Percentiles rank a stretch among this genome's conserved stretches.
phyloP scores from a whole-genome alignment of 495 filamentous ascomycete species.

The Penicillium subrubescens region DNA sequence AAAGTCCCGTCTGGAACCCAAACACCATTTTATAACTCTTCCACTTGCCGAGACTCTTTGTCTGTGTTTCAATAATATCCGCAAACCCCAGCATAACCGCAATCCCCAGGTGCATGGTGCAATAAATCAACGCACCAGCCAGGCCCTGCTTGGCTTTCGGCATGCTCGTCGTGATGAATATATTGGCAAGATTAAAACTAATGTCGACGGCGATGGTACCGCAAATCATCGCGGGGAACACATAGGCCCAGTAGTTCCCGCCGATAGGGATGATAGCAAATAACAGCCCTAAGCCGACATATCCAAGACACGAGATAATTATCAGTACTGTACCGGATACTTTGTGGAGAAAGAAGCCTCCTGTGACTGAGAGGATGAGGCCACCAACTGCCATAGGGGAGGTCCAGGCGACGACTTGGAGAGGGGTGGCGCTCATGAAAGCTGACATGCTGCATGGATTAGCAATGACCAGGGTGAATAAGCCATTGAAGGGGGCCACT shows the following conservation, averaged over 20 bases:
- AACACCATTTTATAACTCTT: constrained; percentile 65
- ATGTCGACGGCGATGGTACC: constrained; percentile 83
- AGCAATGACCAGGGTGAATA: not conserved
- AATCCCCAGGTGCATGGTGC: constrained; percentile 73
- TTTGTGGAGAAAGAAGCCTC: constrained; percentile 77
- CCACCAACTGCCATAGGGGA: constrained; percentile 76
- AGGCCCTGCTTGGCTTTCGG: constrained; percentile 71
- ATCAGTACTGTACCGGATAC: constrained; percentile 74
- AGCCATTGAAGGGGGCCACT: constrained; percentile 27
- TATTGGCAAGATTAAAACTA: constrained; percentile 79
- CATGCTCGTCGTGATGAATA: constrained; percentile 80
- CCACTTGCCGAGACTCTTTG: constrained; percentile 42
- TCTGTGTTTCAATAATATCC: constrained; percentile 65
- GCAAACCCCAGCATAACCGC: constrained; percentile 77
- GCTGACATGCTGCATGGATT: constrained; percentile 56
- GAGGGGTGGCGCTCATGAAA: constrained; percentile 64
- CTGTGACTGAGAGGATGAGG: constrained; percentile 66
- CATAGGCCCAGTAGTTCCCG: constrained; percentile 68
- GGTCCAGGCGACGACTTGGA: constrained; percentile 79
- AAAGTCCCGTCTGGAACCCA: constrained; percentile 65
- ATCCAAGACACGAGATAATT: constrained; percentile 65
- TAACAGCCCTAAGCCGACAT: constrained; percentile 64
- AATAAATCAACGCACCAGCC: constrained; percentile 71
- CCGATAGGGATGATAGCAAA: constrained; percentile 70
- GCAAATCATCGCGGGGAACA: constrained; percentile 82